Evolutionary conservation across 129 eudicot genomes (phyloP).

Genomic region (Saussurea involucrata): DNA sequence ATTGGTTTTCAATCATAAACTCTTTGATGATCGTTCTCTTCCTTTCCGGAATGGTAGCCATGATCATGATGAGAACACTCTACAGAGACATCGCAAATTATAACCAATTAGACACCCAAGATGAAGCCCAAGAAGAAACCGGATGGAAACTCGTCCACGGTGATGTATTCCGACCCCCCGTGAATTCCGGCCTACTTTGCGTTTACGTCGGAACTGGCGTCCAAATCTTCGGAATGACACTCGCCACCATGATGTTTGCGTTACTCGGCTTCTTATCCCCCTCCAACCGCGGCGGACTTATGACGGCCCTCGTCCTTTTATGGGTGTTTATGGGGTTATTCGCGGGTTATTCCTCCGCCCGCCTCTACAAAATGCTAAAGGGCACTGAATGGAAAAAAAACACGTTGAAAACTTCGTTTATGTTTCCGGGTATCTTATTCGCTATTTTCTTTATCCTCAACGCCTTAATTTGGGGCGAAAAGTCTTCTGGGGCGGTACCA

Average conservation of each 20-base stretch:
- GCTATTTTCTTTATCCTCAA: conserved; percentile 59
- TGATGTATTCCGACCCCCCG: conserved; percentile 69
- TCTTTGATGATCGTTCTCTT: conserved; percentile 77
- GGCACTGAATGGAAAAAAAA: conserved; percentile 43
- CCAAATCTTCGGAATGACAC: conserved; percentile 77
- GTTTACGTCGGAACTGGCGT: conserved; percentile 75
- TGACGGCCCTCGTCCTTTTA: conserved; percentile 37
- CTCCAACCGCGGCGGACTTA: conserved; percentile 68
- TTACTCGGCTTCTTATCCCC: conserved; percentile 76
- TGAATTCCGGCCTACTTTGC: conserved; percentile 56
- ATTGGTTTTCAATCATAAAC: conserved; percentile 84
- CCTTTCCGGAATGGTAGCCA: conserved; percentile 84
- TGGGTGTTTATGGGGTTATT: conserved; percentile 44
- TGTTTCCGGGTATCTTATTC: conserved; percentile 77
- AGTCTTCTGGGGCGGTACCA: conserved; percentile 69
- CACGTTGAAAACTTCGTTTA: conserved; percentile 43
- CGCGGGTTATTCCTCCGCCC: conserved; percentile 36
- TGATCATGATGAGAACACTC: conserved; percentile 83
- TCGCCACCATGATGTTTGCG: conserved; percentile 77
- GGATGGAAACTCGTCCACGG: conserved; percentile 91
- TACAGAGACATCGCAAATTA: conserved; percentile 73
- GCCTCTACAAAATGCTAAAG: conserved; percentile 54
- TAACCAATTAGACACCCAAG: conserved; percentile 74
- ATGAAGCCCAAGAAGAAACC: conserved; percentile 83
- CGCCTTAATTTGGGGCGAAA: conserved; percentile 75